These are phyloP conservation scores for Pouteria campechiana DNA, from an alignment of 179 eudicot genomes.

Conservation along the genomic window DNA sequence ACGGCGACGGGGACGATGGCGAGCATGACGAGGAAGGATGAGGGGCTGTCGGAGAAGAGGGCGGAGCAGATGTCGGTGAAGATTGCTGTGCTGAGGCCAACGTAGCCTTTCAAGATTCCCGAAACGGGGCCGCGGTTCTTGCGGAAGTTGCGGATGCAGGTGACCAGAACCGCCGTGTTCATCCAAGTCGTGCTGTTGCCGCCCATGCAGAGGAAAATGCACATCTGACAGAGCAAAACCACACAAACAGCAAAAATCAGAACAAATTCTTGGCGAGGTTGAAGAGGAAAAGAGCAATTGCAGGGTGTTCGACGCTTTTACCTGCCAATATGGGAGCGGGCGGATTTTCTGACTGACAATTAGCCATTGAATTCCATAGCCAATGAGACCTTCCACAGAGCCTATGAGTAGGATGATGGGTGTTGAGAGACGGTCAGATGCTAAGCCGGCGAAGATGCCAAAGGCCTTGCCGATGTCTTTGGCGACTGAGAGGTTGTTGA, in stretches of 20 bases:
- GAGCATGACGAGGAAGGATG: constrained; percentile 66
- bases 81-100: constrained; percentile 90
- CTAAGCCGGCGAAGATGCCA: constrained; percentile 72
- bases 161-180: constrained; percentile 94
- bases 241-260: background rate
- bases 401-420: constrained; percentile 68
- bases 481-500: constrained; percentile 84
- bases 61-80: constrained; percentile 86
- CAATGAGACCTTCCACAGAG: constrained; percentile 65
- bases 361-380: constrained; percentile 94
- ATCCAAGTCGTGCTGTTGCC: constrained; percentile 99
- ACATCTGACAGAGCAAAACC: constrained; percentile 48
- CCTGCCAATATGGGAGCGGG: constrained; percentile 91
- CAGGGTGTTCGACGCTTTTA: constrained; percentile 2
- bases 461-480: constrained; percentile 94
- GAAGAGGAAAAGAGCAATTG: background rate
- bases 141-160: constrained; percentile 82
- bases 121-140: constrained; percentile 83
- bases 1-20: constrained; percentile 52
- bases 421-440: constrained; percentile 58
- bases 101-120: constrained; percentile 89
- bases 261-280: background rate
- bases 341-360: constrained; percentile 61
- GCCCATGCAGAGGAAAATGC: constrained; percentile 89
- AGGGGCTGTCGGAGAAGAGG: constrained; percentile 46